phyloP scores from a whole-genome alignment of 2,329 filamentous ascomycete species.

The Xylariaceae sp. region DNA sequence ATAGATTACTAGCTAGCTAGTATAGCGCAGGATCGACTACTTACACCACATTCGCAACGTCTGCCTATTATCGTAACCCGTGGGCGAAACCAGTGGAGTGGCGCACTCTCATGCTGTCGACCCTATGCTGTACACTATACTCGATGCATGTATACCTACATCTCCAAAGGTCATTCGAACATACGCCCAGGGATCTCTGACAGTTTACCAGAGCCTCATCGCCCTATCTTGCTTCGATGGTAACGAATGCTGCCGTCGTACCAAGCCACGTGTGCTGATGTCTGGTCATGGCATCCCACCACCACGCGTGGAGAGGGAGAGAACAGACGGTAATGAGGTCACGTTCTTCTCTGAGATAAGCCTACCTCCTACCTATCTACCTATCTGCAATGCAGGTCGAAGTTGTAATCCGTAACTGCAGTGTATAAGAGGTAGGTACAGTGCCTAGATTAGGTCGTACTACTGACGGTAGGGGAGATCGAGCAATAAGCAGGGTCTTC shows the following conservation, averaged over 20 bases:
- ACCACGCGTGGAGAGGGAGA: background rate
- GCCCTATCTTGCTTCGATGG: conserved; percentile 1
- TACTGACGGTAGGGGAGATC: background rate
- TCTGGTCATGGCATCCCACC: conserved; percentile 12
- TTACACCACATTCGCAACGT: background rate
- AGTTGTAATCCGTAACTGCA: background rate
- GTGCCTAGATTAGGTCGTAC: background rate
- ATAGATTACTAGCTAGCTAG: too few species aligned
- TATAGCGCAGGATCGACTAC: too few species aligned
- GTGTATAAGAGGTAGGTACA: background rate
- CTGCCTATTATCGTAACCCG: background rate
- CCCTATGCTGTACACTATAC: too few species aligned
- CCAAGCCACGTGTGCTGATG: conserved; percentile 17
- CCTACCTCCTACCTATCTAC: background rate
- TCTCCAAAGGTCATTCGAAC: conserved; percentile 1
- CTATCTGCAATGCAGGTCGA: background rate
- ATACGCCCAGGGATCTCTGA: conserved; percentile 15
- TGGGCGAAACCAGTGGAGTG: background rate
- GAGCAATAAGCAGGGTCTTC: conserved; percentile 1
- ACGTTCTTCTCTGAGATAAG: background rate
- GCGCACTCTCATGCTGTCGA: background rate
- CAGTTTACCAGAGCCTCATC: conserved; percentile 4
- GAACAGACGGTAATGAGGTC: background rate
- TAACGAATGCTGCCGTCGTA: conserved; percentile 16
- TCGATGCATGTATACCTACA: background rate